Evolutionary conservation across 2,329 filamentous ascomycete genomes (phyloP), one percentile per base, ranked within the genome.

Genomic region (Aspergillus costaricaensis): DNA sequence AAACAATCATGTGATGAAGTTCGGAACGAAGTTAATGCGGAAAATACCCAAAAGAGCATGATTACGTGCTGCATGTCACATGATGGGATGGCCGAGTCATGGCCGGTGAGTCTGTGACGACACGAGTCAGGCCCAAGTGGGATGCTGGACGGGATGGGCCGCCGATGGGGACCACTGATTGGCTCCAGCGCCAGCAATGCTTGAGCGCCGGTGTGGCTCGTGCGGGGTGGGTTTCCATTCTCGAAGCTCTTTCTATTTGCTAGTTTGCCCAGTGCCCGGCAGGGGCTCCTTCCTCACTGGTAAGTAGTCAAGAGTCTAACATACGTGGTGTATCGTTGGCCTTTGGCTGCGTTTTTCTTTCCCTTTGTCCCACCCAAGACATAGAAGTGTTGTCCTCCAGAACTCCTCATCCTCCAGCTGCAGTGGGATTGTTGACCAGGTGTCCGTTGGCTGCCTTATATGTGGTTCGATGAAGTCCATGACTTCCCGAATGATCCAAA

Each of bases 61-160:
- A 60, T 51, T 52, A 36, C 36, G 48, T 48, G 21, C 38, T 23
- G 14, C 2, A n/a, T 15, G 9, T 52, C 53, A 55, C 41, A 41
- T 55, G 53, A 55, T 19, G 9, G 8, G 1, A 3, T n/a, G 5
- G 25, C 23, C 19, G 53, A 55, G 21, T 49, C 23, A 30, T 30
- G 41, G 32, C 52, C 15, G 48, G 25, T 19, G n/a, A 66, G 51
- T 66, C 60, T 52, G 52, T 67, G 65, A 67, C 65, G 63, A 67
- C 65, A 66, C 59, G 63, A 67, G 65, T 67, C 63, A 66, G 64
- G 47, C 12, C 41, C 12, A 38, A 49, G 57, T 60, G 52, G 59
- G 47, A 61, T 58, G 25, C 19, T 57, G 32, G 25, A 55, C 53
- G 53, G 57, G 55, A 62, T 63, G 59, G 54, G 48, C 50, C 62